A percentile compares a stretch with the other conserved stretches of the same genome.
Evolutionary conservation across 192 early-diverging fungal genomes (phyloP).

Genomic region (Rhizoclosmatium globosum): DNA sequence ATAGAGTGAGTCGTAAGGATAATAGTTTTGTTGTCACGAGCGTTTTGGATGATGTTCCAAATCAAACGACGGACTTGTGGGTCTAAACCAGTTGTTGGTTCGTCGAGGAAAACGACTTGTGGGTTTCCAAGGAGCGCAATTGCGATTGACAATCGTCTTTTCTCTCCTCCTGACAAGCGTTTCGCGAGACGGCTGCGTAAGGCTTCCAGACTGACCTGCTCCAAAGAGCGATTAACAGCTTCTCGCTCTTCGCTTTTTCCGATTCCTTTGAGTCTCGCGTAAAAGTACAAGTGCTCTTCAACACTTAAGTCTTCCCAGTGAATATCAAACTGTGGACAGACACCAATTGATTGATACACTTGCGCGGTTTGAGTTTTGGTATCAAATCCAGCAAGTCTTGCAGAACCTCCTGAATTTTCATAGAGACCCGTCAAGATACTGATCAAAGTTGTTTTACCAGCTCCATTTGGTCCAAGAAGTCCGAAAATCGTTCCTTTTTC

Average conservation of each 20-base stretch:
- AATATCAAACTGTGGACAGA: conserved; percentile 81
- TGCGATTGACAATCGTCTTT: conserved; percentile 63
- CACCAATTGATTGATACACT: conserved; percentile 72
- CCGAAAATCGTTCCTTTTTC: conserved; percentile 69
- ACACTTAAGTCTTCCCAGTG: conserved; percentile 80
- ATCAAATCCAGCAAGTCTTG: conserved; percentile 68
- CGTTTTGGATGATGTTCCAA: conserved; percentile 74
- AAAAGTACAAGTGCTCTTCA: conserved; percentile 75
- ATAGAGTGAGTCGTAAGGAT: conserved; percentile 64
- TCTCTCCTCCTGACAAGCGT: conserved; percentile 78
- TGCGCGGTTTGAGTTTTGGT: conserved; percentile 59
- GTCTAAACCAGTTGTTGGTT: conserved; percentile 77
- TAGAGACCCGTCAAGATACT: conserved; percentile 78
- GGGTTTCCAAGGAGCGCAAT: conserved; percentile 63
- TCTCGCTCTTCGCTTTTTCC: conserved; percentile 50
- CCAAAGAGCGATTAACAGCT: conserved; percentile 55
- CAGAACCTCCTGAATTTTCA: conserved; percentile 62
- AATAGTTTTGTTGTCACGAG: conserved; percentile 68
- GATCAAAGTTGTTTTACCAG: conserved; percentile 80
- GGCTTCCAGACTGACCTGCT: conserved; percentile 60
- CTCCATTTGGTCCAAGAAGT: conserved; percentile 65
- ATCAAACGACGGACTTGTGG: conserved; percentile 76
- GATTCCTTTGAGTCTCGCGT: conserved; percentile 75
- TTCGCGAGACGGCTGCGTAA: conserved; percentile 66
- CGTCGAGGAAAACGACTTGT: conserved; percentile 61